Base-by-base conservation (phyloP, 2,329 filamentous ascomycete genomes). In the Colletotrichum melonis region DNA sequence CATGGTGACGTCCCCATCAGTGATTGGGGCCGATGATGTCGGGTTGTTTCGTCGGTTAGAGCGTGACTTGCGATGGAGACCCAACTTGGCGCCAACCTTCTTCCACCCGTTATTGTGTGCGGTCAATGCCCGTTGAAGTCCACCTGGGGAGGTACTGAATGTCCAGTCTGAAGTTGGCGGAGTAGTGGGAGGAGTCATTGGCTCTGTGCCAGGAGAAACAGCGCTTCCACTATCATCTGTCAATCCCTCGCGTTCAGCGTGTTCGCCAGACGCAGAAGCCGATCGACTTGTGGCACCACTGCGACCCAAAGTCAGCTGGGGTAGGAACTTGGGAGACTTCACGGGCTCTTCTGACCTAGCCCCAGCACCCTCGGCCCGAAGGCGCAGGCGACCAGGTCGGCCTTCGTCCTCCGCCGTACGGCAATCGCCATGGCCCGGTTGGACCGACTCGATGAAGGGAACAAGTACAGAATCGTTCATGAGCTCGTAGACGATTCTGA, bases 381-480 rank as follows among this genome's bases (percentile, higher is more conserved):
- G 78, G 5, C 82, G 82, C 9, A 84, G 80, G 3, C 85, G 82
- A 55, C 83, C 80, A 42, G 84, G 82, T 52, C 84, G 81, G 22
- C 72, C 73, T 22, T 84, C 82, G 35, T 84, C 81, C 8, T 85
- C 84, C 30, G 86, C 83, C 19, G 76, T 70, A 11, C 78, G 76
- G 19, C 78, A 77, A 14, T 85, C 83, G 1, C 82, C 78, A 66
- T 81, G 82, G 64, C 77, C 76, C 1, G 84, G 79, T 5, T 84
- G 78, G n/a, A 89, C 83, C 0, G 88, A 89, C 75, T 98, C 96
- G 67, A 98, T 88, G 80, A 98, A 99, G 0, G 96, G 95, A 0
- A 98, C 92, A 64, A 98, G 87, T 0, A 98, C 94, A 4, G 95
- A 98, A 81, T 98, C 97, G 78, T 98, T 97, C 95, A 99, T 98